Evolutionary conservation across 2,329 filamentous ascomycete genomes (phyloP).

Genomic region (Hypomyces perniciosus): DNA sequence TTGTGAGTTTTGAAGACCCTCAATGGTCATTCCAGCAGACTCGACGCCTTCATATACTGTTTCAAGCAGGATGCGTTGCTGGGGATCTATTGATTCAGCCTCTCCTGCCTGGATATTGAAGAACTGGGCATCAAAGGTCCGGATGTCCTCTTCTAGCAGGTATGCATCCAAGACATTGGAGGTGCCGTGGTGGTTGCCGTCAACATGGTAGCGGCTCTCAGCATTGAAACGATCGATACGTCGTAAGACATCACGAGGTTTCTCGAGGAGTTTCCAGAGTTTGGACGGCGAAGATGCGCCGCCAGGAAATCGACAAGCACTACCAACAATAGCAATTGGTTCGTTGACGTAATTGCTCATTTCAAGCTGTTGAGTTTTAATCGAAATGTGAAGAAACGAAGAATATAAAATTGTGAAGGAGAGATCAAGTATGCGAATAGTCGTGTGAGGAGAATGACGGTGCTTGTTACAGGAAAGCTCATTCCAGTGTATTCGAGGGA

Average conservation of each 20-base stretch:
- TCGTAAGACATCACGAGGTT: constrained; percentile 29
- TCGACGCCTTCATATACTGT: constrained; percentile 36
- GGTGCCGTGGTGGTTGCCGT: constrained; percentile 33
- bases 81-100: constrained; percentile 15
- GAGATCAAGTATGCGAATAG: too few relatives aligned
- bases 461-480: too few relatives aligned
- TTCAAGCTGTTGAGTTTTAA: too few relatives aligned
- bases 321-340: constrained; percentile 29
- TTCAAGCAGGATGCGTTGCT: constrained; percentile 27
- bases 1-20: constrained; percentile 19
- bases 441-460: too few relatives aligned
- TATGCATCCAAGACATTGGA: constrained; percentile 17
- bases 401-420: too few relatives aligned
- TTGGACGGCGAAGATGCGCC: constrained; percentile 26
- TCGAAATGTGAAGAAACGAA: too few relatives aligned
- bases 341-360: not conserved
- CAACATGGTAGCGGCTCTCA: constrained; percentile 38
- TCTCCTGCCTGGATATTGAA: constrained; percentile 16
- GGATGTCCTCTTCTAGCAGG: constrained; percentile 31
- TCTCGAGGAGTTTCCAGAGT: constrained; percentile 36
- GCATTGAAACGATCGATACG: constrained; percentile 37
- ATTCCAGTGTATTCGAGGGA: too few relatives aligned
- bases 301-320: constrained; percentile 38
- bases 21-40: constrained; percentile 23
- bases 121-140: constrained; percentile 33